Percentiles rank a stretch among this genome's conserved stretches.
Evolutionary conservation across 2,329 filamentous ascomycete species (phyloP).

Genomic region (Botrytis aclada): DNA sequence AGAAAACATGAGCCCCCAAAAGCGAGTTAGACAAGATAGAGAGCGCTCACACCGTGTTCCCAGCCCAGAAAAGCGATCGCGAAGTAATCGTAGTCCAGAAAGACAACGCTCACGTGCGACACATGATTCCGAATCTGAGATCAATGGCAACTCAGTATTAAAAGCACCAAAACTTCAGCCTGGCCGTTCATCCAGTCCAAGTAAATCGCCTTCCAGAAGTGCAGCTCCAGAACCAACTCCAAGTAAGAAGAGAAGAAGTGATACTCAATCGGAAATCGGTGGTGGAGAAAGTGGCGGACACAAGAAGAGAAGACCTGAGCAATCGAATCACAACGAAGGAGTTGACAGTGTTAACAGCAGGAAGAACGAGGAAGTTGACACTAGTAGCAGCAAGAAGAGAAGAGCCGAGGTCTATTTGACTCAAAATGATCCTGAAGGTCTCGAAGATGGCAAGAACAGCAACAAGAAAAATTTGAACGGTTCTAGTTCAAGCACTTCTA

Average conservation of each 20-base stretch:
- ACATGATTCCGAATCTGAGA: not conserved
- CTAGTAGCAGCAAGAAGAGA: conserved; percentile 28
- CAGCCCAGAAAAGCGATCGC: conserved; percentile 6
- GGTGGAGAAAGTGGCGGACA: not conserved
- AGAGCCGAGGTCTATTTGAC: conserved; percentile 36
- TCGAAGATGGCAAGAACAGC: conserved; percentile 25
- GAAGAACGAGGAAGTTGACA: not conserved
- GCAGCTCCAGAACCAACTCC: conserved; percentile 21
- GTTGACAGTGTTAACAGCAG: not conserved
- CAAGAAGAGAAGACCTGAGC: conserved; percentile 5
- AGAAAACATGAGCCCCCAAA: conserved; percentile 30
- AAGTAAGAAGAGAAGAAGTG: conserved; percentile 33
- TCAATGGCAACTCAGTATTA: conserved; percentile 17
- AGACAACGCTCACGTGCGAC: conserved; percentile 13
- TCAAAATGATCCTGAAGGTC: conserved; percentile 30
- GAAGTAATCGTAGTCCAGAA: conserved; percentile 14
- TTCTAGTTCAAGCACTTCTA: conserved; percentile 35
- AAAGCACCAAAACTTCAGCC: conserved; percentile 15
- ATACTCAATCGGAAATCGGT: conserved; percentile 27
- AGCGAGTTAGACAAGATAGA: conserved; percentile 25
- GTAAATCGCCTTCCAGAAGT: conserved; percentile 16
- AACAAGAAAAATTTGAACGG: conserved; percentile 27
- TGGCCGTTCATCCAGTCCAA: conserved; percentile 1
- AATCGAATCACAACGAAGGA: not conserved
- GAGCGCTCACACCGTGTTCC: conserved; percentile 2